Evolutionary conservation across 768 basidiomycete species (phyloP), one percentile per base, ranked within the genome.

Genomic region (Flagelloscypha sp.): DNA sequence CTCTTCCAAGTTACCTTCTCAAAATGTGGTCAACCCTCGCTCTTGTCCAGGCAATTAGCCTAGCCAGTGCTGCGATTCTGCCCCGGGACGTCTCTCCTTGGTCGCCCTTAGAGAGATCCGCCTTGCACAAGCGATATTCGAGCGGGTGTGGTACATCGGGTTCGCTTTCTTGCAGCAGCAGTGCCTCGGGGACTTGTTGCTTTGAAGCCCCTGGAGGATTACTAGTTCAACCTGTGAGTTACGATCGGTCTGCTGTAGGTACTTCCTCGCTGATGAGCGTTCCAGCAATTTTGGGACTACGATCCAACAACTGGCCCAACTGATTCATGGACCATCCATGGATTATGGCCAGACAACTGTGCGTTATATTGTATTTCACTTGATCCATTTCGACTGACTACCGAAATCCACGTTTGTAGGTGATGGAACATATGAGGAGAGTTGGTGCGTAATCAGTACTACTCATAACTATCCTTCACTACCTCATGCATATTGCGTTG

Each of bases 261-360:
- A 17, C 32, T 21, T 36, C 21, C n/a, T 25, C 31, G 17, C 13
- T 37, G 24, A 32, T 25, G n/a, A 10, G 10, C 25, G n/a, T 30
- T 10, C n/a, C 21, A 23, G 15, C 52, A 81, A 75, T 81, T 84
- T 56, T 85, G 83, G 81, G 80, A 84, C 42, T 79, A 74, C 2
- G 47, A 73, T 30, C 73, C 78, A 1, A 53, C 68, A 3, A 75
- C 72, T 13, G 81, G 83, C 8, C 83, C 83, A 5, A 53, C 50
- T 7, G 45, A 79, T 46, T 77, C 74, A 47, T 85, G 83, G 81
- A 85, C 80, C 1, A 76, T 84, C 39, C 82, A 82, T 36, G 79
- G 79, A 40, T 59, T 80, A 27, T 83, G 79, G 80, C 75, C 76
- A 3, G 79, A 79, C 46, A 55, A 73, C 74, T 76, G 67, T 55